Percentiles rank a stretch among this genome's conserved stretches.
Conservation (phyloP, 768 basidiomycete species). For the Holtermanniella nyarrowii region DNA sequence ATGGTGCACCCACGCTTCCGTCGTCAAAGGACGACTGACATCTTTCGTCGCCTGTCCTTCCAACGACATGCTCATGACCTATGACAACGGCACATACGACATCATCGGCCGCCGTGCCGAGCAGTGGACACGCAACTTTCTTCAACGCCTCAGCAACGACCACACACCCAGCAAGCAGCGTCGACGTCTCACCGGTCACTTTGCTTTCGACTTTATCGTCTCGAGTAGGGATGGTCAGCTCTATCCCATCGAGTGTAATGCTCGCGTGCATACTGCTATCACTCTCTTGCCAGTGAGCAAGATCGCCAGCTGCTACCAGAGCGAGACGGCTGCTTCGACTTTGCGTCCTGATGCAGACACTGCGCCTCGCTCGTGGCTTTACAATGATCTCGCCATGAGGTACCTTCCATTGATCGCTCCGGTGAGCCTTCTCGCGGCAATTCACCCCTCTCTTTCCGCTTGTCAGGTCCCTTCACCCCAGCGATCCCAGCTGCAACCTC, state of each 20-base stretch:
- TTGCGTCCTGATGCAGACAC: slow-evolving; percentile 14
- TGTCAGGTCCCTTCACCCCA: too few relatives aligned
- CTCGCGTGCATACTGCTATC: slow-evolving; percentile 39
- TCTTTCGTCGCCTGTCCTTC: slow-evolving; percentile 40
- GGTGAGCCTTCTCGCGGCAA: slow-evolving; percentile 4
- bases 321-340: background rate
- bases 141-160: slow-evolving; percentile 19
- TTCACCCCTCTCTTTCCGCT: slow-evolving; percentile 31
- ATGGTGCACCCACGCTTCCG: slow-evolving; percentile 41
- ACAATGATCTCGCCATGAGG: slow-evolving; percentile 33
- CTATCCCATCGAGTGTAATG: slow-evolving; percentile 42
- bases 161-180: slow-evolving; percentile 16
- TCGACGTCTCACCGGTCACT: slow-evolving; percentile 33
- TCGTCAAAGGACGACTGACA: slow-evolving; percentile 32
- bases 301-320: slow-evolving; percentile 26
- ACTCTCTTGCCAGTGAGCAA: slow-evolving; percentile 26
- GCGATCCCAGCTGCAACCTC: too few relatives aligned
- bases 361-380: slow-evolving; percentile 30
- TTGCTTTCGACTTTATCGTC: slow-evolving; percentile 40
- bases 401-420: slow-evolving; percentile 23
- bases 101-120: slow-evolving; percentile 26
- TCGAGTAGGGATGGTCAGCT: slow-evolving; percentile 31
- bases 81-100: slow-evolving; percentile 32
- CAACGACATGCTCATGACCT: slow-evolving; percentile 43
- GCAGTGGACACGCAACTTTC: slow-evolving; percentile 33